phyloP scores from a whole-genome alignment of 768 basidiomycete species.

The Leucocoprinus birnbaumii region DNA sequence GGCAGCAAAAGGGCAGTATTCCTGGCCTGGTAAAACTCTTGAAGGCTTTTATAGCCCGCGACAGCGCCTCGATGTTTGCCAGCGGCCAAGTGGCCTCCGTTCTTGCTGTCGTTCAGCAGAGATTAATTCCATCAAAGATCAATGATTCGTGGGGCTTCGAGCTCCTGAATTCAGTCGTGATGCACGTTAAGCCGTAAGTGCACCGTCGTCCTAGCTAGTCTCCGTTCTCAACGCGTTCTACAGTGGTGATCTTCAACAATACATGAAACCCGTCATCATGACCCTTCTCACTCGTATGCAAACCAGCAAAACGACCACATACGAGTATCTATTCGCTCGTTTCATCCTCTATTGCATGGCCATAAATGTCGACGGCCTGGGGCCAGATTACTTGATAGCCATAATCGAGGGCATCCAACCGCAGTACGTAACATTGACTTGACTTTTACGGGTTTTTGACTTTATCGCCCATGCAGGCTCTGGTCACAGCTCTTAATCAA shows the following conservation, averaged over 20 bases:
- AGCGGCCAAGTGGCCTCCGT: constrained; percentile 74
- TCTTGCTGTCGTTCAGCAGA: constrained; percentile 86
- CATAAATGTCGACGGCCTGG: constrained; percentile 66
- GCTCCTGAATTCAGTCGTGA: constrained; percentile 74
- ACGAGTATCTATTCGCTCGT: constrained; percentile 74
- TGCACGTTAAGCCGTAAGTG: constrained; percentile 72
- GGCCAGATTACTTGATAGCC: constrained; percentile 77
- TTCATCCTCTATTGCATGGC: constrained; percentile 80
- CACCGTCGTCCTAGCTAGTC: constrained; percentile 1
- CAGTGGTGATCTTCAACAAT: constrained; percentile 66
- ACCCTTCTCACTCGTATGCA: constrained; percentile 85
- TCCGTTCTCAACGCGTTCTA: background rate
- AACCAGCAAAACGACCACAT: constrained; percentile 85
- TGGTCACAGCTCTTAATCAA: no score
- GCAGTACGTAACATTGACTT: no score
- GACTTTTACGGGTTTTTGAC: no score
- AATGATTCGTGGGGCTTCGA: constrained; percentile 95
- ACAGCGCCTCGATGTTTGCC: constrained; percentile 62
- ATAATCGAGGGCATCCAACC: constrained; percentile 83
- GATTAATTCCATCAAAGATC: constrained; percentile 80
- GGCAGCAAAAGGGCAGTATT: constrained; percentile 93
- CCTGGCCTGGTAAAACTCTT: constrained; percentile 89
- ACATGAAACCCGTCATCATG: constrained; percentile 72
- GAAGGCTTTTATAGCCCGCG: constrained; percentile 77
- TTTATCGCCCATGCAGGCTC: no score